These are phyloP conservation scores for Gossypium anomalum DNA, from an alignment of 345 rosid genomes.

Conservation along the genomic window DNA sequence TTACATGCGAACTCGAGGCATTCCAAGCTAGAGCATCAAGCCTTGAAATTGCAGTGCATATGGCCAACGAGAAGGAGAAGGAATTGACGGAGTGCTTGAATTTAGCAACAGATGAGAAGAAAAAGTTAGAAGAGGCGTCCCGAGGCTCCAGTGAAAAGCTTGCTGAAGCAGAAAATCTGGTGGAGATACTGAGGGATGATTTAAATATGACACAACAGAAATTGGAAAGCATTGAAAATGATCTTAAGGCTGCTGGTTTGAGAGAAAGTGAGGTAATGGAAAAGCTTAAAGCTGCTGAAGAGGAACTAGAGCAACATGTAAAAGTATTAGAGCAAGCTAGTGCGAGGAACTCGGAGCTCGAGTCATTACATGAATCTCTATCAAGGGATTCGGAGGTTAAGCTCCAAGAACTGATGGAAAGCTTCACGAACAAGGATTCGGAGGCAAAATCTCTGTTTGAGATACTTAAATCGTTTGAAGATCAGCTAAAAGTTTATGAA, in stretches of 20 bases:
- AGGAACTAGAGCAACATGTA: slow-evolving; percentile 54
- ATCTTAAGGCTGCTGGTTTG: slow-evolving; percentile 57
- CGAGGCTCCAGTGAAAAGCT: slow-evolving; percentile 45
- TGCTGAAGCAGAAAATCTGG: slow-evolving; percentile 64
- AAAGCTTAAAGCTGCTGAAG: slow-evolving; percentile 78
- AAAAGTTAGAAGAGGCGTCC: slow-evolving; percentile 55
- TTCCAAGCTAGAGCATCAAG: slow-evolving; percentile 57
- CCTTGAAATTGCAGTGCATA: slow-evolving; percentile 66
- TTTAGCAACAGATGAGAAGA: slow-evolving; percentile 58
- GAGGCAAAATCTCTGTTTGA: slow-evolving; percentile 67
- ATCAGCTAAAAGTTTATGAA: slow-evolving; percentile 52
- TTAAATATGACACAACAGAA: slow-evolving; percentile 55
- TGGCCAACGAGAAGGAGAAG: slow-evolving; percentile 57
- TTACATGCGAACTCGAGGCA: slow-evolving; percentile 70
- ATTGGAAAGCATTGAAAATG: slow-evolving; percentile 57
- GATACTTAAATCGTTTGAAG: slow-evolving; percentile 56
- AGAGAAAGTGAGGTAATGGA: slow-evolving; percentile 56
- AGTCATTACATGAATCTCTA: slow-evolving; percentile 48
- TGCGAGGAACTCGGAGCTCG: slow-evolving; percentile 57
- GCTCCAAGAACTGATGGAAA: slow-evolving; percentile 55
- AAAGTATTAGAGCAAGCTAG: slow-evolving; percentile 51
- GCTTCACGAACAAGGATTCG: slow-evolving; percentile 58
- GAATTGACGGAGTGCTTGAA: slow-evolving; percentile 53
- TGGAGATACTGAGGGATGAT: slow-evolving; percentile 66
- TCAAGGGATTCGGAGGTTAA: slow-evolving; percentile 60